These are phyloP conservation scores for Vachellia pachyceras DNA, from an alignment of 306 rosid genomes.

Conservation along the genomic window DNA sequence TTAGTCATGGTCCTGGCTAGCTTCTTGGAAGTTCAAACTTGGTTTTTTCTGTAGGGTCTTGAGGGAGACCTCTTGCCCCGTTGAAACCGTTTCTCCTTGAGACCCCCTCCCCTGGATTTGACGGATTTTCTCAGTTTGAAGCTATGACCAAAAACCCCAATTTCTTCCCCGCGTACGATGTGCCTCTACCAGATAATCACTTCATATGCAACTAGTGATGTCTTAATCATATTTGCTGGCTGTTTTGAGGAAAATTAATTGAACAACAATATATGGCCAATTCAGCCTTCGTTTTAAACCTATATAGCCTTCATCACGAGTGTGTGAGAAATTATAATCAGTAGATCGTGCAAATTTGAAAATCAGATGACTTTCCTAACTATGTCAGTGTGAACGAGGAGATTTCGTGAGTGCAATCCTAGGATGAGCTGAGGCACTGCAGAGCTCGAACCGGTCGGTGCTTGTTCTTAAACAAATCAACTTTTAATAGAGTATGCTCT, in stretches of 20 bases:
- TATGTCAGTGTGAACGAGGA: not conserved
- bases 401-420: not conserved
- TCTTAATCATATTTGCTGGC: not conserved
- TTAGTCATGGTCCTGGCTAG: constrained; percentile 56
- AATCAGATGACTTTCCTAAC: not conserved
- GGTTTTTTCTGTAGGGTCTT: constrained; percentile 31
- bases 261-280: constrained; percentile 3
- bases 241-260: not conserved
- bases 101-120: not conserved
- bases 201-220: not conserved
- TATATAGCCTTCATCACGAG: too few relatives aligned
- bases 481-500: not conserved
- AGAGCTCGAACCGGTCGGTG: not conserved
- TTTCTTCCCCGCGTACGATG: not conserved
- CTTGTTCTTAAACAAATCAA: too few relatives aligned
- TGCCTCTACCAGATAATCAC: not conserved
- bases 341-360: not conserved
- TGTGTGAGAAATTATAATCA: not conserved
- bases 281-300: not conserved
- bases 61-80: constrained; percentile 53
- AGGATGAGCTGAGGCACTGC: not conserved
- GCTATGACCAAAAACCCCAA: constrained; percentile 13
- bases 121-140: constrained; percentile 49
- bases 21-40: constrained; percentile 44
- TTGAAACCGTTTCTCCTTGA: constrained; percentile 47